Percentiles rank a stretch among this genome's conserved stretches.
phyloP scores from a whole-genome alignment of 2,329 filamentous ascomycete species.

The Metarhizium robertsii region DNA sequence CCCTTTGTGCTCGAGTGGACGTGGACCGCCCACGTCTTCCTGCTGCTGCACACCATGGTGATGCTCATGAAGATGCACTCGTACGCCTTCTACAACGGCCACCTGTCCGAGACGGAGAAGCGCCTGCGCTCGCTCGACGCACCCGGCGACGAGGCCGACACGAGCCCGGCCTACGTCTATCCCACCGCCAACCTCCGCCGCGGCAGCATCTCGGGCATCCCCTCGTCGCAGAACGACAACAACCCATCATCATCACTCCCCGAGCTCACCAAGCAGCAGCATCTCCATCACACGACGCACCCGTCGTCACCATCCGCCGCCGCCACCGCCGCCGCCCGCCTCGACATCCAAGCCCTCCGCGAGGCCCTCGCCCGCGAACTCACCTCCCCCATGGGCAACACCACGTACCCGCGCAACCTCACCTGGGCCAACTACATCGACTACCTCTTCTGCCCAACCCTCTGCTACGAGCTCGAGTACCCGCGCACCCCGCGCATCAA shows the following conservation, averaged over 20 bases:
- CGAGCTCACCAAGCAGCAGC: too few species aligned
- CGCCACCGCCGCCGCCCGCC: neutral
- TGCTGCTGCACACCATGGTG: constrained; percentile 82
- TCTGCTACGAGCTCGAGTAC: constrained; percentile 97
- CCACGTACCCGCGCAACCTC: constrained; percentile 85
- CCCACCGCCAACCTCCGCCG: constrained; percentile 48
- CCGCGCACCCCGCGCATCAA: constrained; percentile 67
- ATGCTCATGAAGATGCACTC: constrained; percentile 99
- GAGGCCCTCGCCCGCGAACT: constrained; percentile 85
- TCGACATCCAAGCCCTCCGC: constrained; percentile 58
- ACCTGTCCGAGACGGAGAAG: constrained; percentile 78
- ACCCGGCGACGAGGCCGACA: constrained; percentile 50
- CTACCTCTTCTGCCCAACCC: constrained; percentile 83
- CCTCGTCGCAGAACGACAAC: constrained; percentile 12
- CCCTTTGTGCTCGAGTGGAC: constrained; percentile 86
- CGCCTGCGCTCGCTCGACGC: constrained; percentile 71
- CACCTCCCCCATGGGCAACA: constrained; percentile 78
- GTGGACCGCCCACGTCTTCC: constrained; percentile 95
- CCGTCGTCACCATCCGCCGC: constrained; percentile 7
- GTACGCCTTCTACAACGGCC: constrained; percentile 96
- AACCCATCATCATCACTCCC: neutral
- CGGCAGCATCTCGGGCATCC: constrained; percentile 26
- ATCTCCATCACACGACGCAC: neutral
- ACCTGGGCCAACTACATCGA: constrained; percentile 75
- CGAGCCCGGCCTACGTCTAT: constrained; percentile 67